Base-by-base conservation (phyloP, 2,329 filamentous ascomycete species). In the Mycogone perniciosa region DNA sequence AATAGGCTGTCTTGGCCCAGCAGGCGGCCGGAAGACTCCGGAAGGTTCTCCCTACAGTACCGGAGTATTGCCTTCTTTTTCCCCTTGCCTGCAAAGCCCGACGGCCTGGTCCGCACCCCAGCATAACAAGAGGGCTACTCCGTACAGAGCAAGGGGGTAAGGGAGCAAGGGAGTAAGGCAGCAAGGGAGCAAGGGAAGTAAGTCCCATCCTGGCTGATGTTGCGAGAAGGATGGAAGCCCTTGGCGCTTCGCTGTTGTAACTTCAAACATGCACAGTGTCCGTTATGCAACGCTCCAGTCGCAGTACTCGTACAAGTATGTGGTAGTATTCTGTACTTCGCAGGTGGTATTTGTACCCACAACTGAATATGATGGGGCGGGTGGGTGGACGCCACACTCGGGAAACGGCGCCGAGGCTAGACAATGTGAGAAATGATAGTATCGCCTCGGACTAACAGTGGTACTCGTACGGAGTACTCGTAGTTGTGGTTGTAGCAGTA, bases 401-500 rank as follows among this genome's bases (percentile, higher is more conserved):
- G 45, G 44, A 40, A 48, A 48, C 44, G 48, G 33, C 45, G 50
- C 50, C 45, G 50, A 52, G 29, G 29, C 38, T 11, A 8, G 11
- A 48, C 9, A 48, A 52, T 48, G 27, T 52, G 50, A 52, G 33
- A 52, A 38, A 38, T 52, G 50, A 52, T 31, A 20, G 20, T 20
- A 20, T 20, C 3, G 3, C 20, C 20, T 20, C 20, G 20, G 20
- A 20, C 20, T 2, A 20, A 3, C 20, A 20, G 20, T 20, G 20
- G 20, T 20, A 3, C 20, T 20, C 20, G 20, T 20, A 20, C n/a
- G n/a, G n/a, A n/a, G 20, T 20, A 3, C 20, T 20, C 20, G 20
- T 20, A 20, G 20, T 20, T 20, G 20, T 20, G 2, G 2, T 20
- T 20, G 20, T 20, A 20, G 20, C 20, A 20, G 20, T n/a, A n/a